phyloP scores from a whole-genome alignment of 306 rosid species.

The Quercus aquifolioides region DNA sequence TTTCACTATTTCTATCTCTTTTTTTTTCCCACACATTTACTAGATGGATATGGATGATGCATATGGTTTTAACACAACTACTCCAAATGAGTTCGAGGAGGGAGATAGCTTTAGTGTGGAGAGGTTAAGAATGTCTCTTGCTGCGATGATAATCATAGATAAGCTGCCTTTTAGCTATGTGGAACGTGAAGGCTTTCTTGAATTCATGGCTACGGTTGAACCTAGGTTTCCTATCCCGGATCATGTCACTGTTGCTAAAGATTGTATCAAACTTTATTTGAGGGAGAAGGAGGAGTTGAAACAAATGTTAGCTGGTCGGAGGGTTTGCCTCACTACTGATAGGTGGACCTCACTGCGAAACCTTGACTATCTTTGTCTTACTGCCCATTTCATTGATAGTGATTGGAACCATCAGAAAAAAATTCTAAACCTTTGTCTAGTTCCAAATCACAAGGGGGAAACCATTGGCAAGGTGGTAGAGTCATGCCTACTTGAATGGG shows the following conservation, averaged over 20 bases:
- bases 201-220: background rate
- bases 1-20: too few relatives aligned
- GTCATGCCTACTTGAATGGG: too few relatives aligned
- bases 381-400: background rate
- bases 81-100: too few relatives aligned
- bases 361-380: background rate
- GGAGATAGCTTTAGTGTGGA: too few relatives aligned
- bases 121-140: background rate
- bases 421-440: too few relatives aligned
- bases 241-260: background rate
- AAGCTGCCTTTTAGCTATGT: background rate
- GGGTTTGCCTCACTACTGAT: background rate
- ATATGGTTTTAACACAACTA: too few relatives aligned
- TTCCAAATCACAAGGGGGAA: too few relatives aligned
- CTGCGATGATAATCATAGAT: background rate
- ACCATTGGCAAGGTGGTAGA: too few relatives aligned
- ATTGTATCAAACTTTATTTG: background rate
- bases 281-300: background rate
- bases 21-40: too few relatives aligned
- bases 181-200: background rate
- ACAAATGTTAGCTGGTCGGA: background rate
- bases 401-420: background rate
- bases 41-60: too few relatives aligned
- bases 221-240: background rate
- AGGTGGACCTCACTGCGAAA: background rate